phyloP scores from a whole-genome alignment of 176 grass and related monocot species.

The Carex pumila region DNA sequence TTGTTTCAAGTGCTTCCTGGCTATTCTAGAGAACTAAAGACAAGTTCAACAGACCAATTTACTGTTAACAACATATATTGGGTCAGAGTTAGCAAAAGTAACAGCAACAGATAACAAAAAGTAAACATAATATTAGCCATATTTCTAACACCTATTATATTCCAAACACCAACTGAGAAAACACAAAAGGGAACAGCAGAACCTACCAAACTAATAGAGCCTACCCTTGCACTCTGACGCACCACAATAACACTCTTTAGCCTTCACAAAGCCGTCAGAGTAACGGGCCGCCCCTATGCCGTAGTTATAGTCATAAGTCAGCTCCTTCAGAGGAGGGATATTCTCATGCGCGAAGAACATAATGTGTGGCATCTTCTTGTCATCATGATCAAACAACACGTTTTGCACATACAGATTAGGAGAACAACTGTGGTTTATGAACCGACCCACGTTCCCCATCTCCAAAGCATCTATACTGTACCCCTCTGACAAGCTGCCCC shows the following conservation, averaged over 20 bases:
- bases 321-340: slow-evolving; percentile 39
- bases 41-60: no score
- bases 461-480: slow-evolving; percentile 31
- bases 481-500: slow-evolving; percentile 9
- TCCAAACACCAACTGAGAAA: no score
- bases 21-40: no score
- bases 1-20: no score
- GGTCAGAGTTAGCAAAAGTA: no score
- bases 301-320: slow-evolving; percentile 53
- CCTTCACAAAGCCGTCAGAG: no score
- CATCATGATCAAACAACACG: slow-evolving; percentile 53
- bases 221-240: background rate
- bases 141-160: no score
- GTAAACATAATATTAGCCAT: no score
- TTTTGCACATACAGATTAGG: slow-evolving; percentile 49
- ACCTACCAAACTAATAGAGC: background rate
- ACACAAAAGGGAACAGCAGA: background rate
- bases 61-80: no score
- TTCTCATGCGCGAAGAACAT: slow-evolving; percentile 44
- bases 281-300: no score
- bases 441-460: slow-evolving; percentile 39
- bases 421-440: slow-evolving; percentile 50
- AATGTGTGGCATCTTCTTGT: slow-evolving; percentile 43
- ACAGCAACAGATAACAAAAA: no score
- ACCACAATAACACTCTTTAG: no score